Base-by-base conservation (phyloP, 441 rosid genomes). In the Bruguiera hainesii region DNA sequence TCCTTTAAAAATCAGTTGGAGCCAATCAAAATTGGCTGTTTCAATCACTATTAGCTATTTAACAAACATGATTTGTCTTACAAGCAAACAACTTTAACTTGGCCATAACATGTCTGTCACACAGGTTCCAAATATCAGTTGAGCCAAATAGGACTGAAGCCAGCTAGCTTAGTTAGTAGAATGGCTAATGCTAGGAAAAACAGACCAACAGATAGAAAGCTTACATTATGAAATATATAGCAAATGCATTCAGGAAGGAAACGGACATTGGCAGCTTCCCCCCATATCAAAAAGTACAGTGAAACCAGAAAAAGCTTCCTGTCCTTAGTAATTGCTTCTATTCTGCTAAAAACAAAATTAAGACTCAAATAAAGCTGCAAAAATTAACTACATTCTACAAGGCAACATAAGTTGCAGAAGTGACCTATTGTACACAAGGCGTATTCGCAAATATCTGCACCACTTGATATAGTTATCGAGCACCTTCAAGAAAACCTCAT, bases 231-330 rank as follows among this genome's bases (percentile, higher is more conserved):
- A 82, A 96, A 96, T 70, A 96, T 86, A 75, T 96, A 96, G 88
- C 99, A 96, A 76, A 96, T 80, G 80, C 98, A 91, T 76, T 96
- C 99, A 2, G 99, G 99, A 78, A 96, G 98, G 82, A 93, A 96
- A 71, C 99, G 97, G 78, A 91, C 87, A 81, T 96, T 96, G 76
- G 98, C 99, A 78, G 98, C 98, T 85, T 96, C 99, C 48, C 99
- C 99, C 99, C 99, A 96, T 73, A 96, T 84, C 37, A 91, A 91
- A 75, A 89, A 93, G 83, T 96, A 96, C 59, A 96, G 81, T 42
- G 99, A 93, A 76, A 96, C 89, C 73, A 96, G 82, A 74, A 89
- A 93, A 76, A 96, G 88, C 82, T 96, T 96, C 75, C 97, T 83
- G 76, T 96, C 99, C 80, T 83, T 88, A 67, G 83, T 82, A 76